Conservation (phyloP, 2,329 filamentous ascomycete genomes). For the Epichloe sylvatica region DNA sequence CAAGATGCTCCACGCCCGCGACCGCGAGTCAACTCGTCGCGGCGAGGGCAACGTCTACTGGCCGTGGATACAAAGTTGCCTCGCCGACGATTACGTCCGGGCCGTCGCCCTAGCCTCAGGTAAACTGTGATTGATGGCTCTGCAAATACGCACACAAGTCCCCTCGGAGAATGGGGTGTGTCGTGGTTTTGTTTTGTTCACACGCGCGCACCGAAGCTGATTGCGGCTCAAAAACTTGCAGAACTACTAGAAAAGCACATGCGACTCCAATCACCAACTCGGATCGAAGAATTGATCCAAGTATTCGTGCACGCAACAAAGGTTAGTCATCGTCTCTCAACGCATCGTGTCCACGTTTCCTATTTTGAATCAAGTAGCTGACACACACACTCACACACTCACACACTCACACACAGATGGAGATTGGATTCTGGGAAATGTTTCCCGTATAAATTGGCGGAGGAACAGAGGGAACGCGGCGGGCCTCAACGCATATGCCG, state of each 20-base stretch:
- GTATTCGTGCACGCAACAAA: constrained; percentile 83
- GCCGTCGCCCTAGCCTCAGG: constrained; percentile 58
- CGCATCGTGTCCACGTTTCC: too few relatives aligned
- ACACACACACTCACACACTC: neutral
- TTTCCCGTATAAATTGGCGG: constrained; percentile 21
- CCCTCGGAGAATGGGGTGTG: neutral
- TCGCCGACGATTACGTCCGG: constrained; percentile 61
- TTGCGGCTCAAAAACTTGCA: constrained; percentile 15
- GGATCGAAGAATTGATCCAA: constrained; percentile 68
- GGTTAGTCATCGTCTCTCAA: constrained; percentile 30
- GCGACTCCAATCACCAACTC: constrained; percentile 53
- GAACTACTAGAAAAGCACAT: constrained; percentile 65
- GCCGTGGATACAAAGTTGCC: constrained; percentile 85
- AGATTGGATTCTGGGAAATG: constrained; percentile 43
- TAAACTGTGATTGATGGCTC: constrained; percentile 24
- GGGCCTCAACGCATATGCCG: neutral
- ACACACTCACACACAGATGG: constrained; percentile 25
- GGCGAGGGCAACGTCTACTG: constrained; percentile 60
- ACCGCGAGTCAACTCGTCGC: constrained; percentile 44
- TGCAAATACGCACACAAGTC: neutral
- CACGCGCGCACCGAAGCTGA: neutral
- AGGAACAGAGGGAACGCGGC: neutral
- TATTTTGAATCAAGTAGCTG: neutral
- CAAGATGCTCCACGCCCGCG: constrained; percentile 49
- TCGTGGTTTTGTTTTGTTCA: too few relatives aligned